phyloP scores from a whole-genome alignment of 1,139 yeast species.

The Magnusiomyces fungicola region DNA sequence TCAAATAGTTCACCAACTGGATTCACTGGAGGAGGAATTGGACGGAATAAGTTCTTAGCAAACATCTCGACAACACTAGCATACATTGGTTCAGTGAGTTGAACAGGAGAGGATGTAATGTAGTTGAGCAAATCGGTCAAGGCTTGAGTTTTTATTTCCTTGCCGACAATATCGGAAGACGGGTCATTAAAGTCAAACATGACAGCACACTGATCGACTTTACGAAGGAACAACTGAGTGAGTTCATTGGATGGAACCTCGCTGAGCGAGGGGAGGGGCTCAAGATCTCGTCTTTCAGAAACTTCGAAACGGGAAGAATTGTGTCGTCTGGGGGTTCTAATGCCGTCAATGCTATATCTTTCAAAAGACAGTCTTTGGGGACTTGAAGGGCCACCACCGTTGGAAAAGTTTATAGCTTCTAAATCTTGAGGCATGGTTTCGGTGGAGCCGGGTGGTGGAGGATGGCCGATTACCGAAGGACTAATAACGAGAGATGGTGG shows the following conservation, averaged over 20 bases:
- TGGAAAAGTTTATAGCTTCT: slow-evolving; percentile 22
- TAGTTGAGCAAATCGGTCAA: slow-evolving; percentile 85
- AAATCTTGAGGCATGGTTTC: slow-evolving; percentile 36
- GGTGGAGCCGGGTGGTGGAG: slow-evolving; percentile 33
- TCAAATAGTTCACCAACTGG: slow-evolving; percentile 94
- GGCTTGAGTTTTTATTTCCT: slow-evolving; percentile 81
- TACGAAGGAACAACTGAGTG: slow-evolving; percentile 71
- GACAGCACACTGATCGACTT: slow-evolving; percentile 89
- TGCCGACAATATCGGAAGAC: slow-evolving; percentile 83
- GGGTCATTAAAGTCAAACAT: slow-evolving; percentile 94
- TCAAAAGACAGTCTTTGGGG: slow-evolving; percentile 29
- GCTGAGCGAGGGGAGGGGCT: slow-evolving; percentile 78
- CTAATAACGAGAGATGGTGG: slow-evolving; percentile 12
- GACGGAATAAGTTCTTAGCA: slow-evolving; percentile 79
- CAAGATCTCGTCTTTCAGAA: slow-evolving; percentile 61
- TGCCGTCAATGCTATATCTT: slow-evolving; percentile 46
- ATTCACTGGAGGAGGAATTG: slow-evolving; percentile 96
- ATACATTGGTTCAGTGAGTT: slow-evolving; percentile 88
- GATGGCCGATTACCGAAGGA: slow-evolving; percentile 18
- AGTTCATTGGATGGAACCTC: slow-evolving; percentile 87
- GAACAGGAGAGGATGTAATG: slow-evolving; percentile 66
- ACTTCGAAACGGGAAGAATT: slow-evolving; percentile 89
- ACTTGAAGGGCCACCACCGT: slow-evolving; percentile 13
- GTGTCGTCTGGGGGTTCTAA: slow-evolving; percentile 81
- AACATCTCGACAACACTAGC: slow-evolving; percentile 86